A percentile compares a stretch with the other conserved stretches of the same genome.
Conservation (phyloP, 768 basidiomycete genomes). For the Termitomyces sp. region DNA sequence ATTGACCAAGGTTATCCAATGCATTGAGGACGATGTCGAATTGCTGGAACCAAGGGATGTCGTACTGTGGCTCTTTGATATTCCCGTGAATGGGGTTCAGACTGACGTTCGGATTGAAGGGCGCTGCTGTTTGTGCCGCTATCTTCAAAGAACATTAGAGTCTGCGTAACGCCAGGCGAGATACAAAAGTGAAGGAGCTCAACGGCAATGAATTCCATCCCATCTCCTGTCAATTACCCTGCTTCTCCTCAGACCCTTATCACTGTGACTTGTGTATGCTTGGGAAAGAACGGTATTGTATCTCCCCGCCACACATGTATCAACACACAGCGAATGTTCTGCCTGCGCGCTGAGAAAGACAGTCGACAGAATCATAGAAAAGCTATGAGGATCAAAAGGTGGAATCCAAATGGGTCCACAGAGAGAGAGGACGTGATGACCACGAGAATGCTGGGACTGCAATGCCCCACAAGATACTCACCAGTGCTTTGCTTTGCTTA, state of each 20-base stretch:
- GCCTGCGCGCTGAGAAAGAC: not conserved
- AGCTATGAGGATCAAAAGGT: not conserved
- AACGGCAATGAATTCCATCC: not conserved
- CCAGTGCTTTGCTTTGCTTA: slow-evolving; percentile 93
- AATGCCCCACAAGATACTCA: slow-evolving; percentile 26
- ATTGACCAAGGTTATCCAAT: slow-evolving; percentile 88
- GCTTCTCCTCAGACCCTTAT: not conserved
- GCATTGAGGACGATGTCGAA: slow-evolving; percentile 96
- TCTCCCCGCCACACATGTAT: not conserved
- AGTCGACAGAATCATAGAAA: too few species aligned
- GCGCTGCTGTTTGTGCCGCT: slow-evolving; percentile 74
- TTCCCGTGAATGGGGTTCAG: slow-evolving; percentile 91
- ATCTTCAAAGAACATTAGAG: slow-evolving; percentile 37
- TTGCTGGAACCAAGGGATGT: slow-evolving; percentile 82
- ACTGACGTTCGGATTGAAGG: slow-evolving; percentile 84
- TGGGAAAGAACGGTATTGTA: not conserved
- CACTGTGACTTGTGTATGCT: not conserved
- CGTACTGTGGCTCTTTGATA: slow-evolving; percentile 89
- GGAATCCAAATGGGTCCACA: not conserved
- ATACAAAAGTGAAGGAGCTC: not conserved
- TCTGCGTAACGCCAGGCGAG: not conserved
- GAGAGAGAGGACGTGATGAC: not conserved
- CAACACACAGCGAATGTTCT: not conserved
- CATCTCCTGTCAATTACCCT: not conserved
- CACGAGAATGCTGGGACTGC: not conserved